Evolutionary conservation across 768 basidiomycete genomes (phyloP).

Genomic region (Aureoboletus auriporus): DNA sequence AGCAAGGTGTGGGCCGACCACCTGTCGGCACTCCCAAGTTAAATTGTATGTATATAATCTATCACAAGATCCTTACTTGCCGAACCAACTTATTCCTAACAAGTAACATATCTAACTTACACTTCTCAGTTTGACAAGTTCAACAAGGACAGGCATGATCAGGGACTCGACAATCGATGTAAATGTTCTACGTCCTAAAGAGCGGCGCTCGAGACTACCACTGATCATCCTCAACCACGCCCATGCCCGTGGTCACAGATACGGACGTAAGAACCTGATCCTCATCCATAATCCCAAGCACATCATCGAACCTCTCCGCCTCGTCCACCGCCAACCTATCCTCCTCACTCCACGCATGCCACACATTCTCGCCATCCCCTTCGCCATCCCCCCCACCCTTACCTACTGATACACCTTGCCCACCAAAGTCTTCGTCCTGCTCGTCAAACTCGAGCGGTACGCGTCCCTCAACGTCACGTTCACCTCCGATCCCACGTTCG

Average conservation of each 20-base stretch:
- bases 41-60: no score
- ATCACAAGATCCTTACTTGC: no score
- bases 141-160: no score
- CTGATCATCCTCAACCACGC: neutral
- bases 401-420: slow-evolving; percentile 9
- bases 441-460: slow-evolving; percentile 59
- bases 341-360: slow-evolving; percentile 26
- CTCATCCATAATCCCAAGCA: slow-evolving; percentile 31
- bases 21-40: no score
- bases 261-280: slow-evolving; percentile 23
- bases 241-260: neutral
- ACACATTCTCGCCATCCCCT: slow-evolving; percentile 18
- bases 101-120: no score
- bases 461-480: slow-evolving; percentile 1
- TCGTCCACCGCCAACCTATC: slow-evolving; percentile 30
- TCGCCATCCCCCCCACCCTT: neutral
- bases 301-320: slow-evolving; percentile 31
- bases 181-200: no score
- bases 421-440: slow-evolving; percentile 58
- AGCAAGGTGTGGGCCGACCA: no score
- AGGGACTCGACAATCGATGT: neutral
- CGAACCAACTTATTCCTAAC: no score
- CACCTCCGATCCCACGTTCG: neutral
- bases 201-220: neutral
- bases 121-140: no score